Evolutionary conservation across 331 rosid genomes (phyloP).

Genomic region (Pyrus hybrid): DNA sequence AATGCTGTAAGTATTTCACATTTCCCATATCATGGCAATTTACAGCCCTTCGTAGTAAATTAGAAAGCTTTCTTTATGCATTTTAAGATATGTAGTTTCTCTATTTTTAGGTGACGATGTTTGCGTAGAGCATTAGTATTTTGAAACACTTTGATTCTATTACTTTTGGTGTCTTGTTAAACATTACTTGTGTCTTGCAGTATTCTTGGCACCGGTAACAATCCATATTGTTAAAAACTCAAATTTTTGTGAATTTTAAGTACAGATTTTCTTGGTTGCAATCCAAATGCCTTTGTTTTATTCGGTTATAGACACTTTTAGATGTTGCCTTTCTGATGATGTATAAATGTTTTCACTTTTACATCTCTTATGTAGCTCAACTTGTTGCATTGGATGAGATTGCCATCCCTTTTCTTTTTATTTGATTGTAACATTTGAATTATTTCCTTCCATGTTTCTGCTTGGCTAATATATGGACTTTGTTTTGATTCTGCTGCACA

Average conservation of each 20-base stretch:
- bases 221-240: background rate
- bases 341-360: background rate
- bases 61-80: background rate
- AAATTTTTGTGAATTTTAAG: too few relatives aligned
- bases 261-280: background rate
- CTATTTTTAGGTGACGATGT: background rate
- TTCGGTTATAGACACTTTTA: background rate
- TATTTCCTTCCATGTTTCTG: background rate
- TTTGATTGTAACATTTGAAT: background rate
- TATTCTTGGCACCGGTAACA: background rate
- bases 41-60: background rate
- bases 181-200: background rate
- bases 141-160: background rate
- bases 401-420: background rate
- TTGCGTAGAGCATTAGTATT: background rate
- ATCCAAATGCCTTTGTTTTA: background rate
- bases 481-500: constrained; percentile 45
- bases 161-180: background rate
- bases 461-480: constrained; percentile 47
- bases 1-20: constrained; percentile 77
- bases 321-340: background rate
- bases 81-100: background rate
- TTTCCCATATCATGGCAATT: constrained; percentile 17
- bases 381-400: background rate
- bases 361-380: background rate